Base-by-base conservation (phyloP, 2,329 filamentous ascomycete genomes). In the Penicillium carneum region DNA sequence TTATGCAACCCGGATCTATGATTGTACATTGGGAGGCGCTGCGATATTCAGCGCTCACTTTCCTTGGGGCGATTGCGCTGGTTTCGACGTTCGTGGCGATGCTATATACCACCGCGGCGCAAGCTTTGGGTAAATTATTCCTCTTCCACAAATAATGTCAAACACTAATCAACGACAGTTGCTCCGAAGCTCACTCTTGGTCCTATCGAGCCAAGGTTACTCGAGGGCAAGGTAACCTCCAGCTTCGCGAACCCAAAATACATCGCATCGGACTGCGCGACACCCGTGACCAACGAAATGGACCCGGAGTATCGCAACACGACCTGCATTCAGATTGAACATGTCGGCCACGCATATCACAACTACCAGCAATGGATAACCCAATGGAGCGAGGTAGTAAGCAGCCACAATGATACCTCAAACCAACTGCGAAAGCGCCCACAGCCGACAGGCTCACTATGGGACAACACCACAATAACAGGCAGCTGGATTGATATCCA, bases 101-200 rank as follows among this genome's bases (percentile, higher is more conserved):
- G 69, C 82, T 94, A 6, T 95, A 93, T 72, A 92, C 89, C 0
- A 90, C 90, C 2, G 91, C 91, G 0, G 89, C 89, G 0, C 89
- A 92, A 64, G 88, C 90, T 9, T 80, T 94, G 70, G 80, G 80
- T 82, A 62, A 50, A 73, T 70, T 3, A 1, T 4, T 23, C 31
- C 11, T 4, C 18, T 23, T 12, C 20, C 14, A 36, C 14, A n/a
- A 11, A 0, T 0, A 2, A 12, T 16, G 23, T 2, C 2, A 26
- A 6, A 7, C 42, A 42, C 39, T 61, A 38, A 59, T n/a, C 2
- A 3, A 7, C 2, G 4, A 4, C 26, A 75, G 89, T 94, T 0
- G 84, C 90, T 2, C 91, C 91, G 0, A 89, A 90, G 69, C 81
- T 94, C 7, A 87, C 84, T 55, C 84, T 84, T 62, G 86, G 87